phyloP scores from a whole-genome alignment of 371 early-diverging fungal species.

The Mortierella sp. region DNA sequence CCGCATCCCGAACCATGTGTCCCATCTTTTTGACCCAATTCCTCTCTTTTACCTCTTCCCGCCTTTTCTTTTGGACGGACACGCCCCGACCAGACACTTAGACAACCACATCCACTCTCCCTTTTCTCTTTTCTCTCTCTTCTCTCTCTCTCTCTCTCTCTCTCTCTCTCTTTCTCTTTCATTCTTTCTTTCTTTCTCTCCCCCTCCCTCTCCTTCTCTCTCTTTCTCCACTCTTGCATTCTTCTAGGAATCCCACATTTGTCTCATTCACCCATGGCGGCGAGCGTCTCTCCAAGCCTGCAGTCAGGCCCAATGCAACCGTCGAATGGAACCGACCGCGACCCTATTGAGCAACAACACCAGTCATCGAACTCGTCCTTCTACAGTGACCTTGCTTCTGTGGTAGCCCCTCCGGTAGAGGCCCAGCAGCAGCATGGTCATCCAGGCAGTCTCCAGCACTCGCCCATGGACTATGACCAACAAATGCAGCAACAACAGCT shows the following conservation, averaged over 20 bases:
- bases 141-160: background rate
- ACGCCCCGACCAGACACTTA: background rate
- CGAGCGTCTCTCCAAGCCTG: slow-evolving; percentile 27
- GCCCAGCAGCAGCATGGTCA: slow-evolving; percentile 5
- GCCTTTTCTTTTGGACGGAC: too few species aligned
- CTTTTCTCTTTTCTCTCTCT: slow-evolving; percentile 10
- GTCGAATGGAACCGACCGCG: slow-evolving; percentile 9
- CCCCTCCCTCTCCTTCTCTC: background rate
- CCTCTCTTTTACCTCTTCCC: too few species aligned
- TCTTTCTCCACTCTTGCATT: background rate
- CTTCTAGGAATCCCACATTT: background rate
- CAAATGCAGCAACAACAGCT: slow-evolving; percentile 32
- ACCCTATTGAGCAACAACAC: slow-evolving; percentile 19
- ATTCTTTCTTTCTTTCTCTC: background rate
- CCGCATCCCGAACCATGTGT: too few species aligned
- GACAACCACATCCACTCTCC: background rate
- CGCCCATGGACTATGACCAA: slow-evolving; percentile 27
- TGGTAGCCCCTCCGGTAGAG: background rate
- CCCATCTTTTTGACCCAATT: too few species aligned
- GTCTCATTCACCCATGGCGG: slow-evolving; percentile 21
- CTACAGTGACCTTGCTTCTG: slow-evolving; percentile 12
- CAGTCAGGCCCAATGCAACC: slow-evolving; percentile 11
- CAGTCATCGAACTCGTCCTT: background rate
- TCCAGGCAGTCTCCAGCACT: slow-evolving; percentile 9
- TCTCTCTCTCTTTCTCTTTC: background rate